Conservation (phyloP, 305 asterid species). For the Fraxinus angustifolia region DNA sequence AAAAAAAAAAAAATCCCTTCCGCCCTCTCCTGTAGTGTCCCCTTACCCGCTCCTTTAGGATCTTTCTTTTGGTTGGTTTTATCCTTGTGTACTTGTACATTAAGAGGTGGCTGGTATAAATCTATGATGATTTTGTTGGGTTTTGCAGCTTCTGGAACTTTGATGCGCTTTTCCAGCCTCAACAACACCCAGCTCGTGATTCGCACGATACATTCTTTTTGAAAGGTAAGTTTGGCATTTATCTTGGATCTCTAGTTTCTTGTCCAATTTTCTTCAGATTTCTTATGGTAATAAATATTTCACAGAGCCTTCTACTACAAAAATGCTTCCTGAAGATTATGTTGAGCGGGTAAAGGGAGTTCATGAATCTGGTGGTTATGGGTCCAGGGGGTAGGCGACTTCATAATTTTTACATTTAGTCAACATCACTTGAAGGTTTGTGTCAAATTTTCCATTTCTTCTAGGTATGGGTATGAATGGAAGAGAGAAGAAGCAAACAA, state of each 20-base stretch:
- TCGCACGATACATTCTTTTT: slow-evolving; percentile 92
- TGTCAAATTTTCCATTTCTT: slow-evolving; percentile 11
- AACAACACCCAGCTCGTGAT: slow-evolving; percentile 98
- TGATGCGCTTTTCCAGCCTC: slow-evolving; percentile 95
- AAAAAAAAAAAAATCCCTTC: neutral
- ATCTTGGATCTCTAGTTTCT: slow-evolving; percentile 16
- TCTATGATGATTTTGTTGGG: slow-evolving; percentile 1
- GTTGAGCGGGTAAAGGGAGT: slow-evolving; percentile 76
- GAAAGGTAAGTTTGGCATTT: slow-evolving; percentile 49
- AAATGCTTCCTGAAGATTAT: slow-evolving; percentile 78
- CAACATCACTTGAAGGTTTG: slow-evolving; percentile 14
- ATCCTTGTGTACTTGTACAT: neutral
- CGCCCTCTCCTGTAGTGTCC: neutral
- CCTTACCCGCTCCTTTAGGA: neutral
- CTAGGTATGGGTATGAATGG: slow-evolving; percentile 88
- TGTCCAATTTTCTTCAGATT: slow-evolving; percentile 19
- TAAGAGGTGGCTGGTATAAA: slow-evolving; percentile 4
- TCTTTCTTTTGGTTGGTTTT: neutral
- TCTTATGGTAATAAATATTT: slow-evolving; percentile 20
- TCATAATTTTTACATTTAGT: slow-evolving; percentile 2
- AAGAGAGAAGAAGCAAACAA: slow-evolving; percentile 93
- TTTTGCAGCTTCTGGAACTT: slow-evolving; percentile 89
- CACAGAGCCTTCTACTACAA: slow-evolving; percentile 80
- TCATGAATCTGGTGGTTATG: slow-evolving; percentile 90
- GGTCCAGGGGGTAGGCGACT: slow-evolving; percentile 74